Evolutionary conservation across 805 yeast species (phyloP), one percentile per base, ranked within the genome.

Genomic region (Kluyveromyces dobzhanskii): DNA sequence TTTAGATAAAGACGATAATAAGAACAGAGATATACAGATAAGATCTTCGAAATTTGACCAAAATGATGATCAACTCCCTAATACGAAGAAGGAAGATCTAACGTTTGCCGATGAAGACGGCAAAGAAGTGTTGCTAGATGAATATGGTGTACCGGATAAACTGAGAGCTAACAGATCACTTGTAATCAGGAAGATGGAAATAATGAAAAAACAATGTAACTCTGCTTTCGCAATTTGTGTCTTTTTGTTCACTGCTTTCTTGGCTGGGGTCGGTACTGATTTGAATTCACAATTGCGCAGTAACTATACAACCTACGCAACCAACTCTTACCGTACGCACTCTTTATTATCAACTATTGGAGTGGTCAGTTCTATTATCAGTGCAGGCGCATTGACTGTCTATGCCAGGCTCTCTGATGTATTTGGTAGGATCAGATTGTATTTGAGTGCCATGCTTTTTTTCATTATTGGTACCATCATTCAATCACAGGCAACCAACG

Each of bases 401-500:
- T 75, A 66, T 46, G 80, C 81, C 4, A 61, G 80, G 44, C 57
- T 75, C 38, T 67, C 78, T 12, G 80, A 76, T 54, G 59, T 65
- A 11, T 76, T 73, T 50, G 81, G 81, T 19, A 67, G 81, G 56
- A 48, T 72, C 28, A 73, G 70, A 46, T 53, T 75, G 38, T 53
- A 70, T 33, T 24, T 39, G 19, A 35, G 67, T 7, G 62, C 77
- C 1, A 60, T 74, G n/a, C 32, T 75, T 1, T 64, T 75, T 36
- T 76, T 76, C 49, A 63, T 65, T 8, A 62, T 76, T 29, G 81
- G 81, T 18, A 75, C 80, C 3, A 59, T 76, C 30, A 70, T 75
- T 43, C 71, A 73, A 57, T 67, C 72, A 4, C 77, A 73, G 53
- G 75, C 79, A 10, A 65, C 64, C 40, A 69, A 73, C 45, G 67